phyloP scores from a whole-genome alignment of 257 asterid species.

The Solanum medicagineum region DNA sequence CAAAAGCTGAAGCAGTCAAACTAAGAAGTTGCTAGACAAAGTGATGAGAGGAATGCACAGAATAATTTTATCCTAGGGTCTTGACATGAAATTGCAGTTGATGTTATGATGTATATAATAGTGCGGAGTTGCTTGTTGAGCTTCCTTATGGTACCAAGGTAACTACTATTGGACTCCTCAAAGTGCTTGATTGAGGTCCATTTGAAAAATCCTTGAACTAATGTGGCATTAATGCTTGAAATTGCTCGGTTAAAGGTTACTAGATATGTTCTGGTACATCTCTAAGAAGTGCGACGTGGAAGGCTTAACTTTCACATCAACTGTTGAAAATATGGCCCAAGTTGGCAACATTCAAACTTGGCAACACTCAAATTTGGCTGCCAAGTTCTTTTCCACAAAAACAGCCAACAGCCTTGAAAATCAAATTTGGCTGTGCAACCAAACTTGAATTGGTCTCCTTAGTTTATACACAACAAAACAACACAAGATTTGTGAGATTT shows the following conservation, averaged over 20 bases:
- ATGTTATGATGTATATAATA: neutral
- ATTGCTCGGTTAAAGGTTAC: conserved; percentile 1
- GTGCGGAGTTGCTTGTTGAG: neutral
- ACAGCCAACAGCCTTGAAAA: no score
- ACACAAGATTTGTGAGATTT: no score
- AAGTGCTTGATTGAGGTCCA: conserved; percentile 15
- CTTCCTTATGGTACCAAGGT: neutral
- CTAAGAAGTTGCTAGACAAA: neutral
- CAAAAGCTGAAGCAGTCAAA: neutral
- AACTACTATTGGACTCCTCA: conserved; percentile 17
- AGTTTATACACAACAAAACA: no score
- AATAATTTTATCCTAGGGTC: neutral
- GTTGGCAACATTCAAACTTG: no score
- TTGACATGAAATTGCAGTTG: neutral
- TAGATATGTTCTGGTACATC: conserved; percentile 1
- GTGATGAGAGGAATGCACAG: neutral
- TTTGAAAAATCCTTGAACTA: conserved; percentile 12
- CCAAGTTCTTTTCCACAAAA: no score
- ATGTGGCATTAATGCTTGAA: neutral
- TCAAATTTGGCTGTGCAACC: no score
- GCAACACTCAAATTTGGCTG: no score
- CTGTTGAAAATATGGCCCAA: no score
- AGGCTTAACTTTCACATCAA: conserved; percentile 7
- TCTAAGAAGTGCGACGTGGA: neutral
- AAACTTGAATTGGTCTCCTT: no score